Conservation (phyloP, 164 flowering plant genomes). For the Warburgia ugandensis region DNA sequence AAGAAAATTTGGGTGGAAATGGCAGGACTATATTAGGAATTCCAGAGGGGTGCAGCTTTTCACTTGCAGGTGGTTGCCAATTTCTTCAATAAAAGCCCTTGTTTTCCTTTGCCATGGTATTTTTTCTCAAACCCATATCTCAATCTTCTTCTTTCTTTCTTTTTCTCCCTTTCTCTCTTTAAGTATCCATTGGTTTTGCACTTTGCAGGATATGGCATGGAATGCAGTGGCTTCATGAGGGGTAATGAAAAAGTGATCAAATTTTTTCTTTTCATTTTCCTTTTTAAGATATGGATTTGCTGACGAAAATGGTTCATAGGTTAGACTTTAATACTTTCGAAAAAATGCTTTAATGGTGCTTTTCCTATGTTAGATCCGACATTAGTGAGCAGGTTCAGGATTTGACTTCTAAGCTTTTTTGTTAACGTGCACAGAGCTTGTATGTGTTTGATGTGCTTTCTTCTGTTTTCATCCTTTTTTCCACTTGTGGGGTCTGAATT, state of each 20-base stretch:
- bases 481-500: not conserved
- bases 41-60: slow-evolving; percentile 82
- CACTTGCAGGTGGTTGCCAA: slow-evolving; percentile 90
- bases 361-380: too few species aligned
- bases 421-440: too few species aligned
- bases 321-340: too few species aligned
- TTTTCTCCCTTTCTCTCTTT: not conserved
- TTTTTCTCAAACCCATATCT: slow-evolving; percentile 9
- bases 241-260: slow-evolving; percentile 35
- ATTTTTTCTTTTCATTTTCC: not conserved
- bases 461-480: too few species aligned
- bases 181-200: not conserved
- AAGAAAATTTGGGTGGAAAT: too few species aligned
- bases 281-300: not conserved
- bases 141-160: not conserved
- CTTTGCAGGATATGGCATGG: slow-evolving; percentile 93
- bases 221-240: slow-evolving; percentile 90
- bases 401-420: too few species aligned
- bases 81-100: slow-evolving; percentile 71
- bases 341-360: too few species aligned
- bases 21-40: slow-evolving; percentile 63
- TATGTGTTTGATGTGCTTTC: too few species aligned
- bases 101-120: slow-evolving; percentile 95
- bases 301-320: too few species aligned
- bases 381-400: too few species aligned